These are phyloP conservation scores for Populus ilicifolia DNA, from an alignment of 345 rosid genomes.

Conservation along the genomic window DNA sequence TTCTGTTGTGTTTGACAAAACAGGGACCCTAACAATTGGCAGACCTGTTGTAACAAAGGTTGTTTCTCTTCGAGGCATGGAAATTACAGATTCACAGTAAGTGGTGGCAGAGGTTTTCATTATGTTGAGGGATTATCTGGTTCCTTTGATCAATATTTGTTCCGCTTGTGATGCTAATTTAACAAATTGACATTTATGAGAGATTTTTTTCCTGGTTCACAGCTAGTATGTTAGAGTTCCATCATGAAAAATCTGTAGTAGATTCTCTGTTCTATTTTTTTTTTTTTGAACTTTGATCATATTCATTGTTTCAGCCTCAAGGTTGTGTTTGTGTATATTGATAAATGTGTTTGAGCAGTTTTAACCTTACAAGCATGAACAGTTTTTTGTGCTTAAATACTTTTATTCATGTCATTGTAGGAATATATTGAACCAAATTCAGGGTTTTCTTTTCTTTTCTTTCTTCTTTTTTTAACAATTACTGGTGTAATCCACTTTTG, in stretches of 20 bases:
- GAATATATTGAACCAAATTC: neutral
- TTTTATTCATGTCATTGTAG: neutral
- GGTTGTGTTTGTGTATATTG: neutral
- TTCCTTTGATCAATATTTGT: neutral
- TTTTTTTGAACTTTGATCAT: neutral
- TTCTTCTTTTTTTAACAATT: no score
- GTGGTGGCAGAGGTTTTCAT: constrained; percentile 17
- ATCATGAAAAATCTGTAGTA: neutral
- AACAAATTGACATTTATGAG: neutral
- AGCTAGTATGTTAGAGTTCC: neutral
- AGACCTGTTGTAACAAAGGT: constrained; percentile 81
- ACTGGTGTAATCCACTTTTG: neutral
- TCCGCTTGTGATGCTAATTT: neutral
- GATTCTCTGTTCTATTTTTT: neutral
- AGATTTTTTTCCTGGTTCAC: neutral
- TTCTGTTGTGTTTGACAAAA: constrained; percentile 83
- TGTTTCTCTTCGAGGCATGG: constrained; percentile 36
- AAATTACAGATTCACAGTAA: constrained; percentile 47
- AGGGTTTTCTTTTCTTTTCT: no score
- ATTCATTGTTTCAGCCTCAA: neutral
- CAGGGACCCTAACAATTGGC: constrained; percentile 90
- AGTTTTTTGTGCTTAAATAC: neutral
- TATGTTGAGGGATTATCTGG: neutral
- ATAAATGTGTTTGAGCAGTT: neutral
- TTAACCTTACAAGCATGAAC: neutral